A percentile compares a stretch with the other conserved stretches of the same genome.
Conservation (phyloP, 495 filamentous ascomycete species). For the Pseudevernia furfuracea region DNA sequence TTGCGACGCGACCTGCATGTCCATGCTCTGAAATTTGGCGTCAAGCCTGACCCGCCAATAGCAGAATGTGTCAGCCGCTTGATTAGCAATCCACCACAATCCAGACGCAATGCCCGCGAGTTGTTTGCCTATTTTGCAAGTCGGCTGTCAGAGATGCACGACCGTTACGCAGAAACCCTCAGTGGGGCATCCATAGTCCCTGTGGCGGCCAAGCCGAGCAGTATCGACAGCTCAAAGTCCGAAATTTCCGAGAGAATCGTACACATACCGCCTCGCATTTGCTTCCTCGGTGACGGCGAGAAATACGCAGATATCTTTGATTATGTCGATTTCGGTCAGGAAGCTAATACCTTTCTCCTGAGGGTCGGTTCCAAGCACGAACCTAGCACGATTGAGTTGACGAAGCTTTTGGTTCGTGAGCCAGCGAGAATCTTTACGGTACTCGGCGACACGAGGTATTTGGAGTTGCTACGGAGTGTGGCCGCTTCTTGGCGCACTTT, state of each 20-base stretch:
- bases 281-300: slow-evolving; percentile 67
- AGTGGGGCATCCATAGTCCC: slow-evolving; percentile 63
- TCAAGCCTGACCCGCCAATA: slow-evolving; percentile 70
- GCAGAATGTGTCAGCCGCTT: slow-evolving; percentile 62
- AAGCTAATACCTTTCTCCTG: slow-evolving; percentile 82
- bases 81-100: slow-evolving; percentile 60
- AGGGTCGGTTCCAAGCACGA: slow-evolving; percentile 83
- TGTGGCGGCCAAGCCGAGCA: slow-evolving; percentile 39
- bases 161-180: slow-evolving; percentile 51
- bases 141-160: slow-evolving; percentile 61
- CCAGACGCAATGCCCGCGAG: slow-evolving; percentile 52
- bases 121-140: slow-evolving; percentile 77
- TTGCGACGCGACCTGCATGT: slow-evolving; percentile 61
- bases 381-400: slow-evolving; percentile 78
- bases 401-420: slow-evolving; percentile 65
- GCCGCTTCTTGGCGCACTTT: slow-evolving; percentile 60
- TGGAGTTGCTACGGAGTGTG: slow-evolving; percentile 68
- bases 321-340: slow-evolving; percentile 84
- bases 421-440: slow-evolving; percentile 70
- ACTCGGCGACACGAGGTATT: slow-evolving; percentile 72
- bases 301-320: slow-evolving; percentile 86
- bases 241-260: slow-evolving; percentile 35
- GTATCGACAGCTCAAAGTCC: slow-evolving; percentile 24
- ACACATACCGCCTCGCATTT: slow-evolving; percentile 55
- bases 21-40: slow-evolving; percentile 77